These are phyloP conservation scores for Zalerion maritima DNA, from an alignment of 495 filamentous ascomycete species.

Conservation along the genomic window DNA sequence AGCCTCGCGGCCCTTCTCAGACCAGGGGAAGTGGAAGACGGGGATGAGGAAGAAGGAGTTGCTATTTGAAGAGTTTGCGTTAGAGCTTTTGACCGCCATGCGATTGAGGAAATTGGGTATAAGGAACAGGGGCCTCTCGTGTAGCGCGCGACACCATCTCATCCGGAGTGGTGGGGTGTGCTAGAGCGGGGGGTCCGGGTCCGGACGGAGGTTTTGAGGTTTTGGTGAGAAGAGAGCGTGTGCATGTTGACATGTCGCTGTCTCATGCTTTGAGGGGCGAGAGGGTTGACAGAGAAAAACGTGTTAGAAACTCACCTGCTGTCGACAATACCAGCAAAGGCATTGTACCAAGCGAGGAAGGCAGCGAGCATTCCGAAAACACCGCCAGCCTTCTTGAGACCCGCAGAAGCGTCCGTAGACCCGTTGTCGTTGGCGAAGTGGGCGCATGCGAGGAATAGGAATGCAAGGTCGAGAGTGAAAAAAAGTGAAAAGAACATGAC, in stretches of 20 bases:
- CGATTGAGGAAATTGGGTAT: not conserved
- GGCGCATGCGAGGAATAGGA: conserved; percentile 70
- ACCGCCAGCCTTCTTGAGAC: conserved; percentile 64
- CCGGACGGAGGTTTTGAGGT: too few species aligned
- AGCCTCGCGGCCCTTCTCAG: conserved; percentile 59
- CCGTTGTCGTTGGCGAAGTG: conserved; percentile 40
- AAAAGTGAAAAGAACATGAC: conserved; percentile 94
- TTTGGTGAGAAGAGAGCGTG: too few species aligned
- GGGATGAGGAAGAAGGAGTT: conserved; percentile 93
- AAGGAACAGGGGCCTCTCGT: too few species aligned
- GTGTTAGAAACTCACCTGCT: conserved; percentile 42
- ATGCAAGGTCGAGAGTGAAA: conserved; percentile 84
- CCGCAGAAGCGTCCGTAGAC: conserved; percentile 8
- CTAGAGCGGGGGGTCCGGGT: too few species aligned
- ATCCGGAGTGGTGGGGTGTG: too few species aligned
- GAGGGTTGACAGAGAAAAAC: conserved; percentile 1
- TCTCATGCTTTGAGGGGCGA: not conserved
- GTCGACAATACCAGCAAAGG: conserved; percentile 88
- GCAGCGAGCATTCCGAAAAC: conserved; percentile 78
- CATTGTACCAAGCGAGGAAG: conserved; percentile 94
- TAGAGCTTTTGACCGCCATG: not conserved
- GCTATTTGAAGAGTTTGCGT: conserved; percentile 13
- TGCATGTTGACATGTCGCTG: not conserved
- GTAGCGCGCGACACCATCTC: too few species aligned
- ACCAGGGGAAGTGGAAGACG: conserved; percentile 96